Base-by-base conservation (phyloP, 2,329 filamentous ascomycete genomes). In the Ustilaginoidea virens region DNA sequence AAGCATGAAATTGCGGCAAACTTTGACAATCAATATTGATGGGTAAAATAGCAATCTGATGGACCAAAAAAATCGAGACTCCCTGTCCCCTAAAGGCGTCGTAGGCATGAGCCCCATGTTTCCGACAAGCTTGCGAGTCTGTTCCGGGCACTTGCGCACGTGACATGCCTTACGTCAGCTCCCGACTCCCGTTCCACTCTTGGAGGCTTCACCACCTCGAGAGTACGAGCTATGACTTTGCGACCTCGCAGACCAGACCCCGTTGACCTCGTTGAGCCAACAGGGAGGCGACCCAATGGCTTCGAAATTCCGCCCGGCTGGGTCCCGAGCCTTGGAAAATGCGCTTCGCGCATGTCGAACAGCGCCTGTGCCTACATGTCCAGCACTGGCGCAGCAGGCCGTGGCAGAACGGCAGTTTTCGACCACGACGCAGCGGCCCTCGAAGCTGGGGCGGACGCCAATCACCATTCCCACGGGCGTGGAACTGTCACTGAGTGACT, bases 381-480 rank as follows among this genome's bases (percentile, higher is more conserved):
- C 87, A 27, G 59, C 81, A 10, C 80, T 80, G 9, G 74, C 76
- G 27, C 75, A 83, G 55, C 71, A 70, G 46, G 38, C 27, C 26
- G 30, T 29, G 39, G 31, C 52, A 39, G 37, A 56, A 32, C 45
- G 53, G 21, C 51, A 33, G 11, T 94, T 94, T 61, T 86, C 80
- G 32, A 75, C 73, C 23, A 78, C 81, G 24, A 49, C 71, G 30
- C 55, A 57, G 48, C 63, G 66, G 41, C 57, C 63, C 33, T 94
- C 87, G 25, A 90, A 94, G 63, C 78, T 98, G 37, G 90, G 90
- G 43, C 69, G 74, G 42, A 80, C 80, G 35, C 70, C 80, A 15
- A 69, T 93, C 30, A 75, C 81, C 31, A 65, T 93, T 18, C 87
- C 87, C 1, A 76, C 80, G 0, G 80, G 82, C 37, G 90, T 98